Evolutionary conservation across 345 rosid genomes (phyloP), one percentile per base, ranked within the genome.

Genomic region (Geranium rotundifolium): DNA sequence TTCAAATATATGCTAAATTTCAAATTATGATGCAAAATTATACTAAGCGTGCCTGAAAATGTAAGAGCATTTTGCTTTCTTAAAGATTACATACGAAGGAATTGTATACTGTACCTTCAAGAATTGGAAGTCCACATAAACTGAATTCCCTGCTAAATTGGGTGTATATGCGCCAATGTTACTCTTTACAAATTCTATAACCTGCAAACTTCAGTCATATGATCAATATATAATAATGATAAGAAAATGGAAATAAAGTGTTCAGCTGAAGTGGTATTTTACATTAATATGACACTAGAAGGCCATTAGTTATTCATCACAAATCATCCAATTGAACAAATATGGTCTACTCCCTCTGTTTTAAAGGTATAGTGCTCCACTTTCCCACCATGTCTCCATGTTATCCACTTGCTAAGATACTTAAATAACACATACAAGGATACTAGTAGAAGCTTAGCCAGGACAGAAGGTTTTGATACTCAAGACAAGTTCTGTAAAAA

Each of bases 71-170:
- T n/a, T 19, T 59, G 29, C 2, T 27, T 54, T 23, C 57, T 58
- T 57, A 17, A 37, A 58, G 27, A 66, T 7, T 54, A 19, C 37
- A 29, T 5, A 8, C 39, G n/a, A 63, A 27, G 17, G 27, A 56
- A 18, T 19, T 19, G 9, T 19, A 19, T 30, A 18, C 7, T 17
- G 67, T 73, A 90, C 99, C 99, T 85, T 93, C 64, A 90, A 54
- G 76, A 90, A 93, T 15, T 70, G 52, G 57, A 77, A 77, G 71
- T 93, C 99, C 67, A 81, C 79, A 57, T 93, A 93, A 29, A 93
- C 71, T 0, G 96, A 87, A 76, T 93, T 93, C 72, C 99, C 97
- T 20, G 97, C 95, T 65, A 90, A 69, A 62, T 30, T 85, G 71
- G 95, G 89, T 0, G 77, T 76, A 59, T 69, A 70, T 58, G 84